phyloP scores from a whole-genome alignment of 768 basidiomycete genomes.

The Dioszegia hungarica region DNA sequence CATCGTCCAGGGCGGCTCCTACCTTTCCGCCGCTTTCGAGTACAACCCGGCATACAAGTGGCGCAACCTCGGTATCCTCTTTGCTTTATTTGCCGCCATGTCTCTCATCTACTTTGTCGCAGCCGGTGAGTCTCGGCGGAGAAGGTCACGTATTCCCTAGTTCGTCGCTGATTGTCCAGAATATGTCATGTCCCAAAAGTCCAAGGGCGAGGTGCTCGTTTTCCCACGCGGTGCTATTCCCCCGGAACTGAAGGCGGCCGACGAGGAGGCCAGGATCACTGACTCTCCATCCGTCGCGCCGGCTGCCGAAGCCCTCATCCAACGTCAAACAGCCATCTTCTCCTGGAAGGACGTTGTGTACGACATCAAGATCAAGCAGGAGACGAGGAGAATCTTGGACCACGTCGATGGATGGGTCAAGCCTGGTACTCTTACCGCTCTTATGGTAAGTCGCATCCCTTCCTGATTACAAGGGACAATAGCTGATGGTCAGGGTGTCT shows the following conservation, averaged over 20 bases:
- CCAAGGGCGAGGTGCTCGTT: constrained; percentile 50
- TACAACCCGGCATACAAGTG: constrained; percentile 42
- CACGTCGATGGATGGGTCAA: constrained; percentile 48
- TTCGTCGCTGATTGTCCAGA: constrained; percentile 22
- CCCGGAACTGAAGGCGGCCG: constrained; percentile 18
- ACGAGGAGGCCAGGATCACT: background rate
- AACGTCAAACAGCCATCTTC: constrained; percentile 47
- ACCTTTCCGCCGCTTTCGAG: constrained; percentile 25
- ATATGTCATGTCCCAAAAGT: constrained; percentile 44
- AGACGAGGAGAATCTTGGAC: constrained; percentile 53
- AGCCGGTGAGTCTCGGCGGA: constrained; percentile 24
- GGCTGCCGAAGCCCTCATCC: constrained; percentile 31
- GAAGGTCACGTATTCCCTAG: background rate
- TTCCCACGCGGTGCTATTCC: constrained; percentile 45
- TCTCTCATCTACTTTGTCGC: constrained; percentile 40
- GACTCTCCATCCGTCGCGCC: background rate
- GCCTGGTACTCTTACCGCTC: constrained; percentile 51
- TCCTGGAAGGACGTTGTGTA: constrained; percentile 49
- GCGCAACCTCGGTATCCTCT: constrained; percentile 47
- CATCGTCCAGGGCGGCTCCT: constrained; percentile 45
- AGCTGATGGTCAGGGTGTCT: constrained; percentile 51
- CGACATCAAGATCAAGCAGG: constrained; percentile 49
- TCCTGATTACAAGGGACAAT: background rate
- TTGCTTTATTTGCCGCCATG: constrained; percentile 30
- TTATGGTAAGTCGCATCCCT: constrained; percentile 46